These are phyloP conservation scores for Salix viminalis DNA, from an alignment of 345 rosid genomes.

Conservation along the genomic window DNA sequence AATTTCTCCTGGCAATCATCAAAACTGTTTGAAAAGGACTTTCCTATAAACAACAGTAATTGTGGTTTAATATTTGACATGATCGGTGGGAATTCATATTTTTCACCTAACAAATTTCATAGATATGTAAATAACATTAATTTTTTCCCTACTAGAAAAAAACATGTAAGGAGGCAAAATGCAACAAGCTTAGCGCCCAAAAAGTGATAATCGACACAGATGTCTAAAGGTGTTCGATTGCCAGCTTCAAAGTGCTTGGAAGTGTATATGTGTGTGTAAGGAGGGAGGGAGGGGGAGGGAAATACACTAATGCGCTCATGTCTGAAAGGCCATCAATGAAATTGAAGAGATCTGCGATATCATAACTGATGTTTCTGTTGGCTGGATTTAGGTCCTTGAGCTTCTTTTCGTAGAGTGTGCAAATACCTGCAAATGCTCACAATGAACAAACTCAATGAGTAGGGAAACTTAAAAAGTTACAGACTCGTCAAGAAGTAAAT, in stretches of 20 bases:
- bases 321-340: constrained; percentile 85
- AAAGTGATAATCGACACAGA: neutral
- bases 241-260: neutral
- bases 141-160: neutral
- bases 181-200: neutral
- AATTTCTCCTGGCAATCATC: neutral
- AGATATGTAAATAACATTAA: neutral
- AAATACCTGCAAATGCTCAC: constrained; percentile 47
- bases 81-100: neutral
- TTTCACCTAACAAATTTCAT: neutral
- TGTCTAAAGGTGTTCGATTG: neutral
- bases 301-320: constrained; percentile 86
- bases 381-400: constrained; percentile 80
- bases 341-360: constrained; percentile 75
- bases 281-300: constrained; percentile 16
- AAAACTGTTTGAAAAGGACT: neutral
- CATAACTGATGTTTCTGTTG: constrained; percentile 60
- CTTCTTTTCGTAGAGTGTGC: constrained; percentile 79
- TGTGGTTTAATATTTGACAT: neutral
- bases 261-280: neutral
- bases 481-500: neutral
- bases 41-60: neutral
- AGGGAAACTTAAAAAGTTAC: neutral
- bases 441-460: neutral
- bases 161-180: neutral